Conservation (phyloP, 495 filamentous ascomycete species). For the Cercophora samala region DNA sequence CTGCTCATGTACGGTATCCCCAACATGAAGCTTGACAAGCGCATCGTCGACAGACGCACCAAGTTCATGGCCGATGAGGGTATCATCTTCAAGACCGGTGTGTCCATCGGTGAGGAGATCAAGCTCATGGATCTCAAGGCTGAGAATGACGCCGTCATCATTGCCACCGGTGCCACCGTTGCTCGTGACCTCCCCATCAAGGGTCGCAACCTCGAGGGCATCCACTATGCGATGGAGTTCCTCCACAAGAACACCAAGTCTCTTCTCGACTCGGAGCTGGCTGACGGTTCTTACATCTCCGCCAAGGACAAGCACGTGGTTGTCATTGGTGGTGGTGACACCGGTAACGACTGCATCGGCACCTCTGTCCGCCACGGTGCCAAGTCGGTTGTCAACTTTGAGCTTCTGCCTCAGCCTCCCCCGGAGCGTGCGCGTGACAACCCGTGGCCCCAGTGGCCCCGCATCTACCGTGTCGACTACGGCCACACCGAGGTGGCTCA, state of each 20-base stretch:
- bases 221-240: constrained; percentile 99
- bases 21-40: constrained; percentile 99
- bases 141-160: constrained; percentile 80
- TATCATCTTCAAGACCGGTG: constrained; percentile 73
- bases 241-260: constrained; percentile 98
- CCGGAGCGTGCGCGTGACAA: constrained; percentile 93
- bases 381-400: constrained; percentile 96
- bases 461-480: constrained; percentile 98
- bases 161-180: constrained; percentile 96
- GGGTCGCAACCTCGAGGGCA: constrained; percentile 84
- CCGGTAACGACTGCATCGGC: constrained; percentile 98
- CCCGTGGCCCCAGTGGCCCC: constrained; percentile 99
- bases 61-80: constrained; percentile 96
- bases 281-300: constrained; percentile 87
- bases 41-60: constrained; percentile 90
- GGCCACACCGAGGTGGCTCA: constrained; percentile 96
- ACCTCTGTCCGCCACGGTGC: constrained; percentile 97
- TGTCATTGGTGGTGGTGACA: constrained; percentile 98
- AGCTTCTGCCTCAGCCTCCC: constrained; percentile 92
- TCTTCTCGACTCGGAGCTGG: constrained; percentile 85
- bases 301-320: constrained; percentile 96
- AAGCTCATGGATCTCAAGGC: constrained; percentile 72
- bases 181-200: constrained; percentile 93
- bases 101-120: constrained; percentile 76
- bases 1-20: constrained; percentile 98